Evolutionary conservation across 2,329 filamentous ascomycete species (phyloP).

Genomic region (Emmonsiellopsis sp.): DNA sequence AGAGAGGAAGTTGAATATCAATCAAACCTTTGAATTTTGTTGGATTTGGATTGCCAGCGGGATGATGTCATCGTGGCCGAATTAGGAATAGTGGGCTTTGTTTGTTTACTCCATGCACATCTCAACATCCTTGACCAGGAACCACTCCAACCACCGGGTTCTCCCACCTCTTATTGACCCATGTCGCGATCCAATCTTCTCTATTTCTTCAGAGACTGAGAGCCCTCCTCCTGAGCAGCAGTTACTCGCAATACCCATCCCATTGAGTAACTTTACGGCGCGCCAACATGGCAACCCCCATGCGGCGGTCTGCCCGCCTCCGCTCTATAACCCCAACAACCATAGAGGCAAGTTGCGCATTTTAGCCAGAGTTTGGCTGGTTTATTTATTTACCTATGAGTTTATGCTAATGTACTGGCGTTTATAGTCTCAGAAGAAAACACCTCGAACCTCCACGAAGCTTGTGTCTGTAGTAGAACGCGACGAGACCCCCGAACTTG

Average conservation of each 20-base stretch:
- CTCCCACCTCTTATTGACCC: neutral
- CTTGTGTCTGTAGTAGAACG: slow-evolving; percentile 40
- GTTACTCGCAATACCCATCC: neutral
- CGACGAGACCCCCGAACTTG: slow-evolving; percentile 33
- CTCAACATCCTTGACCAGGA: neutral
- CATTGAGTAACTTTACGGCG: neutral
- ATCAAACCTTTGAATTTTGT: neutral
- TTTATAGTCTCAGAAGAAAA: slow-evolving; percentile 9
- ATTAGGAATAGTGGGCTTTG: slow-evolving; percentile 3
- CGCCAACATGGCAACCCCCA: slow-evolving; percentile 4
- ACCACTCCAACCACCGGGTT: neutral
- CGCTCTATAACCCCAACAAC: slow-evolving; percentile 1
- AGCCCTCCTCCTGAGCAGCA: neutral
- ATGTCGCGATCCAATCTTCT: neutral
- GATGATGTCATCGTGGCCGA: neutral
- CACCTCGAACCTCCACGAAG: slow-evolving; percentile 18
- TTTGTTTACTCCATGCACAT: slow-evolving; percentile 2
- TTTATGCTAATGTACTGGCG: neutral
- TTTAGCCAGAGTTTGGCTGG: neutral
- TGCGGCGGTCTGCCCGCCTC: slow-evolving; percentile 4
- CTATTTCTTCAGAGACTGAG: neutral
- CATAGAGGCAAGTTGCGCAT: slow-evolving; percentile 2
- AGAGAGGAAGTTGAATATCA: neutral
- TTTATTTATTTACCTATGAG: neutral
- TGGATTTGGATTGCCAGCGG: neutral